Conservation (phyloP, 176 grass and related monocot genomes). For the Microstegium vimineum region DNA sequence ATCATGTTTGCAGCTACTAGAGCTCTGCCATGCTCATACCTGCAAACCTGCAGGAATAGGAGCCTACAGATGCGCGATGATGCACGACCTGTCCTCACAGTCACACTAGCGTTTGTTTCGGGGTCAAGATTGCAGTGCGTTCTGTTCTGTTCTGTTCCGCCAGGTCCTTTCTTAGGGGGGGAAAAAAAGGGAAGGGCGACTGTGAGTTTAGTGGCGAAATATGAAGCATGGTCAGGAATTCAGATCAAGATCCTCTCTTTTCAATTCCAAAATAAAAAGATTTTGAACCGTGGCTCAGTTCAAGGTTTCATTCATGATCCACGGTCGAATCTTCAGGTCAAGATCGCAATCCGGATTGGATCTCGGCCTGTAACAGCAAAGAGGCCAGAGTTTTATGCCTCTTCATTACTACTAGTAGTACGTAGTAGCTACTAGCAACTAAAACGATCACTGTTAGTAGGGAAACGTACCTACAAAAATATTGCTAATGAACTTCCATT, state of each 20-base stretch:
- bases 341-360: background rate
- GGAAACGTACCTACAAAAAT: background rate
- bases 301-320: background rate
- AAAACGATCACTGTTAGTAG: background rate
- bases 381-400: background rate
- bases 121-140: background rate
- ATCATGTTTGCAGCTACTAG: background rate
- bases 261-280: background rate
- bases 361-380: background rate
- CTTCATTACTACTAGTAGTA: background rate
- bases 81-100: background rate
- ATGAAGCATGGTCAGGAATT: background rate
- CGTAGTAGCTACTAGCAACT: no score
- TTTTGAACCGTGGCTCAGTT: background rate
- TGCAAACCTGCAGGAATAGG: background rate
- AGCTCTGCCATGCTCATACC: background rate
- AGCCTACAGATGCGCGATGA: background rate
- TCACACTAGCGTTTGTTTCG: background rate
- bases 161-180: background rate
- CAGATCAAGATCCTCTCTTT: background rate
- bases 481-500: no score
- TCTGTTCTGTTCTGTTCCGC: background rate
- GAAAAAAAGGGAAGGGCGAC: background rate
- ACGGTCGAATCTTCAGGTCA: background rate
- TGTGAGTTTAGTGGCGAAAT: background rate